A percentile compares a stretch with the other conserved stretches of the same genome.
Evolutionary conservation across 2,329 filamentous ascomycete genomes (phyloP).

Genomic region (Colletotrichum sp.): DNA sequence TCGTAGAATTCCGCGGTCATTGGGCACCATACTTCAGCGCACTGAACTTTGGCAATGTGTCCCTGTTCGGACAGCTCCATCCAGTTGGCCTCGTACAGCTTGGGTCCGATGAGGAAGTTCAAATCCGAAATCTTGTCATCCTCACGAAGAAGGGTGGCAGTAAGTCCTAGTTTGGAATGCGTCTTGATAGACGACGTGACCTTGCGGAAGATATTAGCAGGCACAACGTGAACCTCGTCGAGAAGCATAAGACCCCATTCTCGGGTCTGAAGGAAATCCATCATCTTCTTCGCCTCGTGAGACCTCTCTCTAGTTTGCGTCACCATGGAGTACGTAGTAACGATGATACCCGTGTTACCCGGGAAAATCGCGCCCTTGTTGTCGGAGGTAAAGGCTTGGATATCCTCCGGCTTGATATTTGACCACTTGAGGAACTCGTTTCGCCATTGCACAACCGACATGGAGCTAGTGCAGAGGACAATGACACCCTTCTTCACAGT

Average conservation of each 20-base stretch:
- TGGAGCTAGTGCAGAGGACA: constrained; percentile 93
- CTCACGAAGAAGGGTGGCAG: constrained; percentile 91
- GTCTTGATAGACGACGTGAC: constrained; percentile 93
- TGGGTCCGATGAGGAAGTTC: constrained; percentile 96
- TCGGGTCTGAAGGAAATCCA: constrained; percentile 86
- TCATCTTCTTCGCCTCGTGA: constrained; percentile 95
- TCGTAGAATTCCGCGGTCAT: constrained; percentile 99
- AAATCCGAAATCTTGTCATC: constrained; percentile 98
- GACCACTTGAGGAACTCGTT: constrained; percentile 98
- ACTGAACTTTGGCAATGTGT: constrained; percentile 96
- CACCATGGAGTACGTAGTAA: constrained; percentile 99
- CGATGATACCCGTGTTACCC: constrained; percentile 91
- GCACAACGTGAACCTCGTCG: constrained; percentile 97
- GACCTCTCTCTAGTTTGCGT: constrained; percentile 86
- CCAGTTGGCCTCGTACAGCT: constrained; percentile 98
- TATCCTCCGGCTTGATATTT: constrained; percentile 89
- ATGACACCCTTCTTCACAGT: constrained; percentile 97
- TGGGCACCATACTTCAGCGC: constrained; percentile 98
- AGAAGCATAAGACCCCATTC: constrained; percentile 98
- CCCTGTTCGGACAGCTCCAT: constrained; percentile 97
- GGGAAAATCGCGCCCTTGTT: constrained; percentile 84
- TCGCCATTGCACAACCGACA: constrained; percentile 97
- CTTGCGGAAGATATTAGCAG: constrained; percentile 93
- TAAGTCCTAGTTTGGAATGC: constrained; percentile 93
- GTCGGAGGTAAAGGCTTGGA: constrained; percentile 93